Percentiles rank a stretch among this genome's conserved stretches.
Evolutionary conservation across 1,139 yeast species (phyloP).

Genomic region (Taphrina deformans): DNA sequence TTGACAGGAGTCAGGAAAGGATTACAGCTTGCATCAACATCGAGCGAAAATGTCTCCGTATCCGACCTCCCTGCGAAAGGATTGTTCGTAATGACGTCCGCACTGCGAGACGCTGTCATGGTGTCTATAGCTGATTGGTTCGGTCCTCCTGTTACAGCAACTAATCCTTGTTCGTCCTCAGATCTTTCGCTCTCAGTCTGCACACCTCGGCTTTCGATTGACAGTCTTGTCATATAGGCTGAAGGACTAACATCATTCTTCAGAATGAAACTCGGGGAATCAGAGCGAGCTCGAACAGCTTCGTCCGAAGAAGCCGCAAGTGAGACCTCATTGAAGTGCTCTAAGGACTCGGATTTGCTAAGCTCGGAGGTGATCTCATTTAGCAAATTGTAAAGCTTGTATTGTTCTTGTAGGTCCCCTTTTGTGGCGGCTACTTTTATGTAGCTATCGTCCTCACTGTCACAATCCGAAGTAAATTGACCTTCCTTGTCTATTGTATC

Average conservation of each 20-base stretch:
- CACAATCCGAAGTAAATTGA: no score
- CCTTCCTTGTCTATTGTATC: no score
- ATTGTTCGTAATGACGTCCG: background rate
- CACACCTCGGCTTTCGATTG: background rate
- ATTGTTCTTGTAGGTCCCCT: background rate
- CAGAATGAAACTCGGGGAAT: background rate
- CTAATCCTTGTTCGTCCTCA: background rate
- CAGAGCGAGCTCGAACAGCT: background rate
- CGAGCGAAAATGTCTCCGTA: background rate
- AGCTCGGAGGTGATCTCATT: background rate
- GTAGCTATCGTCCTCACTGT: no score
- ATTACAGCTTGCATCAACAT: background rate
- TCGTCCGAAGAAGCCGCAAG: background rate
- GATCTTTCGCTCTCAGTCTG: background rate
- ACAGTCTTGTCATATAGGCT: background rate
- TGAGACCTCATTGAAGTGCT: background rate
- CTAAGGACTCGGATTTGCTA: background rate
- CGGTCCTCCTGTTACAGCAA: background rate
- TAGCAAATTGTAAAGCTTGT: background rate
- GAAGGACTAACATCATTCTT: background rate
- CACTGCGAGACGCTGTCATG: background rate
- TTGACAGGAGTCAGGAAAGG: slow-evolving; percentile 1
- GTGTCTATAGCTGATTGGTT: no score
- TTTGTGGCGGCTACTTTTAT: no score
- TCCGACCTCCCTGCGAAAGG: background rate